Evolutionary conservation across 1,284 basidiomycete genomes (phyloP).

Genomic region (Ustilago hordei): DNA sequence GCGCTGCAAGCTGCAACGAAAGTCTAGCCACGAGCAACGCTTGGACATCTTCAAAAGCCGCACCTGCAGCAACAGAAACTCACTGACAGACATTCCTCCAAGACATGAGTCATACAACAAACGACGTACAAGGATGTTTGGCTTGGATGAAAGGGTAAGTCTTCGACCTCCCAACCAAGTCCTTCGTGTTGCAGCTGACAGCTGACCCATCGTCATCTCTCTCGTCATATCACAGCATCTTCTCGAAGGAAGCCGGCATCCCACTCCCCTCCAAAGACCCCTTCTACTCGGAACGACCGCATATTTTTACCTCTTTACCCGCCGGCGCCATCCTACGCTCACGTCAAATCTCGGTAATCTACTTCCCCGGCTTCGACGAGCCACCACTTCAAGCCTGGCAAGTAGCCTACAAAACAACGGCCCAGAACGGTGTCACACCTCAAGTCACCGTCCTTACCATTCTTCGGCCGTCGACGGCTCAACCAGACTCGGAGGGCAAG

Average conservation of each 20-base stretch:
- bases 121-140: slow-evolving; percentile 35
- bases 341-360: slow-evolving; percentile 42
- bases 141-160: slow-evolving; percentile 32
- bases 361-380: slow-evolving; percentile 50
- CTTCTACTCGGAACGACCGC: slow-evolving; percentile 52
- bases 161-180: neutral
- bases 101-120: neutral
- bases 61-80: too few species aligned
- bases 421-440: slow-evolving; percentile 45
- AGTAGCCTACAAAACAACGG: slow-evolving; percentile 51
- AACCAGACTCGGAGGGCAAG: slow-evolving; percentile 32
- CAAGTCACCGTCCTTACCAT: slow-evolving; percentile 54
- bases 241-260: slow-evolving; percentile 31
- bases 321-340: slow-evolving; percentile 53
- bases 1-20: neutral
- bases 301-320: slow-evolving; percentile 20
- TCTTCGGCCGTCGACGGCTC: slow-evolving; percentile 36
- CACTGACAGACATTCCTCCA: too few species aligned
- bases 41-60: too few species aligned
- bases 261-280: slow-evolving; percentile 38
- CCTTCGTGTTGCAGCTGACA: neutral
- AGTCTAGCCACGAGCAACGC: neutral
- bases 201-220: neutral
- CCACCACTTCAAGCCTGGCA: slow-evolving; percentile 51
- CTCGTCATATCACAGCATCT: slow-evolving; percentile 10